phyloP scores from a whole-genome alignment of 768 basidiomycete genomes.

The Rhizopogon rudus region DNA sequence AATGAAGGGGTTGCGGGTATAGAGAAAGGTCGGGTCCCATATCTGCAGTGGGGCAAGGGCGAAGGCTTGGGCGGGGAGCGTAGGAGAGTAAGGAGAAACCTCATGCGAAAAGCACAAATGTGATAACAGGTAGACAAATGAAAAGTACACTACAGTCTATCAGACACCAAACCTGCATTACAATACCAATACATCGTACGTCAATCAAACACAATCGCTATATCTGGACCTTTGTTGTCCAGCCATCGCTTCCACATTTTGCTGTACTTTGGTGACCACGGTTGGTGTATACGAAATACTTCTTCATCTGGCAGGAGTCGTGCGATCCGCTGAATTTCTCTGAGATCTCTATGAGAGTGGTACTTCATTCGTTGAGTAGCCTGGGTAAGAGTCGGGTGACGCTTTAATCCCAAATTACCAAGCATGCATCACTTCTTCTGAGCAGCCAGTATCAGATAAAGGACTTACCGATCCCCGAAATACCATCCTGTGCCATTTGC shows the following conservation, averaged over 20 bases:
- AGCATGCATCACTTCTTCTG: background rate
- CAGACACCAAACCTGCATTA: background rate
- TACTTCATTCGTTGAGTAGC: slow-evolving; percentile 28
- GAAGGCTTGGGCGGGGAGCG: slow-evolving; percentile 70
- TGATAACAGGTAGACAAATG: slow-evolving; percentile 20
- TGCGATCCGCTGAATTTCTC: slow-evolving; percentile 38
- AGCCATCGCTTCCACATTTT: slow-evolving; percentile 37
- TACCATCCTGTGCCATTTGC: slow-evolving; percentile 46
- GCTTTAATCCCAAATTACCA: slow-evolving; percentile 14
- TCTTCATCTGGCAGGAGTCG: slow-evolving; percentile 32
- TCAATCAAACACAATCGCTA: slow-evolving; percentile 4
- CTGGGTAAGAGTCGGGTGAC: slow-evolving; percentile 30
- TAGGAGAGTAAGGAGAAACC: slow-evolving; percentile 72
- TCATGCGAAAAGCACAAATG: slow-evolving; percentile 81
- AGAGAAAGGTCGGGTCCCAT: slow-evolving; percentile 61
- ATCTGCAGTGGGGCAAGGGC: slow-evolving; percentile 69
- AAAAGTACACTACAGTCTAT: background rate
- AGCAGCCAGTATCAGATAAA: background rate
- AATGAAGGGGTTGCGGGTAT: slow-evolving; percentile 43
- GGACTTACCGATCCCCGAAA: slow-evolving; percentile 35
- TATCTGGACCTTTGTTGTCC: slow-evolving; percentile 15
- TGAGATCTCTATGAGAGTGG: slow-evolving; percentile 33
- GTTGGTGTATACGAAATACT: slow-evolving; percentile 23
- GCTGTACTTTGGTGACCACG: slow-evolving; percentile 24
- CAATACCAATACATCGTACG: background rate